A percentile compares a stretch with the other conserved stretches of the same genome.
Evolutionary conservation across 2,329 filamentous ascomycete species (phyloP).

Genomic region (Bipolaris cookei): DNA sequence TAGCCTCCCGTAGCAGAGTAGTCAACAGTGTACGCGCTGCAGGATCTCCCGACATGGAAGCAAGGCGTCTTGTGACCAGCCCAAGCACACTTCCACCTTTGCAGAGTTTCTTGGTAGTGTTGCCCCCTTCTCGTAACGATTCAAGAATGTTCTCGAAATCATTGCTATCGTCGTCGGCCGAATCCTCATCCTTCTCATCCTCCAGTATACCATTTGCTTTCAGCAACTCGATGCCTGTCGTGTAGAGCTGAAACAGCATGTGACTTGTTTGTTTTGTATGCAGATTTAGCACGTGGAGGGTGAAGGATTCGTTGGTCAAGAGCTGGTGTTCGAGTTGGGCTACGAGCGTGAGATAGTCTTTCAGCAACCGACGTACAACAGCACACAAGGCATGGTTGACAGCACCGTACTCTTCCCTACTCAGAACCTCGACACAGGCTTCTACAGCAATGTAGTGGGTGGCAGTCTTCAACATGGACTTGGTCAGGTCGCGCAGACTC

Average conservation of each 20-base stretch:
- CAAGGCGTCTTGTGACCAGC: slow-evolving; percentile 80
- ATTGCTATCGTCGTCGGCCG: slow-evolving; percentile 75
- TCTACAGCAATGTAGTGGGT: slow-evolving; percentile 92
- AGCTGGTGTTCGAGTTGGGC: slow-evolving; percentile 94
- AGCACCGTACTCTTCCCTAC: slow-evolving; percentile 87
- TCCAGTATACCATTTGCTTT: slow-evolving; percentile 88
- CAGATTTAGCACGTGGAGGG: slow-evolving; percentile 88
- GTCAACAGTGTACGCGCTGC: slow-evolving; percentile 82
- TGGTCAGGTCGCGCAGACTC: slow-evolving; percentile 84
- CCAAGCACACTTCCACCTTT: slow-evolving; percentile 97
- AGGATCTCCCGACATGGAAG: slow-evolving; percentile 92
- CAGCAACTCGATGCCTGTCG: slow-evolving; percentile 76
- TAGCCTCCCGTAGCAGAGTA: slow-evolving; percentile 82
- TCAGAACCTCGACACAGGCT: slow-evolving; percentile 92
- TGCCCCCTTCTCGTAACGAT: slow-evolving; percentile 83
- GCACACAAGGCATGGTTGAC: slow-evolving; percentile 97
- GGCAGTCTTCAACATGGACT: slow-evolving; percentile 90
- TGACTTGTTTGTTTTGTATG: slow-evolving; percentile 89
- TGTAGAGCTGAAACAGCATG: slow-evolving; percentile 89
- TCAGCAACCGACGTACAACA: slow-evolving; percentile 87
- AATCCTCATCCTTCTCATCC: slow-evolving; percentile 69
- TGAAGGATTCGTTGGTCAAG: slow-evolving; percentile 86
- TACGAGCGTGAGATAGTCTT: slow-evolving; percentile 91
- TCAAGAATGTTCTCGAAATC: slow-evolving; percentile 94
- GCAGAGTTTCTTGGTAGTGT: slow-evolving; percentile 87